A percentile compares a stretch with the other conserved stretches of the same genome.
Evolutionary conservation across 768 basidiomycete species (phyloP).

Genomic region (Phaffia australis): DNA sequence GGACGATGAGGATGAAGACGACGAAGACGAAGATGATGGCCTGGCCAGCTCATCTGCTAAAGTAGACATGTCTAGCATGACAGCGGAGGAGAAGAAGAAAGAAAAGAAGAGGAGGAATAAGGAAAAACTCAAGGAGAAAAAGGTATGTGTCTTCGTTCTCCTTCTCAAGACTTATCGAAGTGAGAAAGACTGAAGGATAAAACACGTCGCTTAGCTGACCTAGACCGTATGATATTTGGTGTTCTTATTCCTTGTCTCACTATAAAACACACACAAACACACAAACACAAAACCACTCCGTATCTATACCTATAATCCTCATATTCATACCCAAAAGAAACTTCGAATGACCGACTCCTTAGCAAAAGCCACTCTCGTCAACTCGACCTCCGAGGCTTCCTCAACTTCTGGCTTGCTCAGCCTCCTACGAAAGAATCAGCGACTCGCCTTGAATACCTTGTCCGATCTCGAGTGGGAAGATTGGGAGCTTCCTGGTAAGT

Average conservation of each 20-base stretch:
- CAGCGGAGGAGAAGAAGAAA: constrained; percentile 26
- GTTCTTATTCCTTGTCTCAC: too few relatives aligned
- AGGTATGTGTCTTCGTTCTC: constrained; percentile 11
- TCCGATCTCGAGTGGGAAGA: constrained; percentile 26
- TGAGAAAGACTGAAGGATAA: not conserved
- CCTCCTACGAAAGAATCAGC: constrained; percentile 14
- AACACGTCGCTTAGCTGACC: too few relatives aligned
- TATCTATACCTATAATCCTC: not conserved
- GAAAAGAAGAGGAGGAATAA: constrained; percentile 26
- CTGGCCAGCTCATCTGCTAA: not conserved
- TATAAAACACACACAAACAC: too few relatives aligned
- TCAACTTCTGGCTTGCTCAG: constrained; percentile 8
- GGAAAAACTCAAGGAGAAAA: constrained; percentile 28
- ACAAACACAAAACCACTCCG: not conserved
- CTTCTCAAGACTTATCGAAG: not conserved
- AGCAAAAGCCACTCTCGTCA: too few relatives aligned
- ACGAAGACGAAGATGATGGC: constrained; percentile 3
- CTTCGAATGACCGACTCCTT: not conserved
- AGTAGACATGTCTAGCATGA: constrained; percentile 10
- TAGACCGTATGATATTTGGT: too few relatives aligned
- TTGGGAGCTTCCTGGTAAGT: constrained; percentile 21
- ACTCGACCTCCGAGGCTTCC: not conserved
- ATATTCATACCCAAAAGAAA: not conserved
- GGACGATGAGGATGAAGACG: constrained; percentile 9
- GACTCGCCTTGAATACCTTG: constrained; percentile 10